Percentiles rank a stretch among this genome's conserved stretches.
Evolutionary conservation across 441 rosid species (phyloP).

Genomic region (Populus hybrid): DNA sequence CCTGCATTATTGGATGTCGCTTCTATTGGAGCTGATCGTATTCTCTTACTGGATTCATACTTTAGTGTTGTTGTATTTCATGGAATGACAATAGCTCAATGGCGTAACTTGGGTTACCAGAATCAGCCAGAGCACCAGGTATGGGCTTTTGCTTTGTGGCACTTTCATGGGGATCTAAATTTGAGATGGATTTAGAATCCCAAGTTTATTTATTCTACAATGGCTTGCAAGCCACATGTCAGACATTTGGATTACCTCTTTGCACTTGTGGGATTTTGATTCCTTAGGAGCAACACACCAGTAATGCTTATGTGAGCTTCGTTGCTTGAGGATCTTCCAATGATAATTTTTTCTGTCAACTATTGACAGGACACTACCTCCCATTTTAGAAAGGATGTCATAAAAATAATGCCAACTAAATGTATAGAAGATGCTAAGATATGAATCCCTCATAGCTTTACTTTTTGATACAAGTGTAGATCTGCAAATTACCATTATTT

Average conservation of each 20-base stretch:
- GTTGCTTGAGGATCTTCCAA: not conserved
- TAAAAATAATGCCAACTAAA: too few relatives aligned
- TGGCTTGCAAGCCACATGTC: not conserved
- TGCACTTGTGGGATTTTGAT: not conserved
- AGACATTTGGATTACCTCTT: not conserved
- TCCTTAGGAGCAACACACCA: not conserved
- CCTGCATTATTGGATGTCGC: constrained; percentile 96
- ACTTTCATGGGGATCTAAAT: not conserved
- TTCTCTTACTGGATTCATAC: constrained; percentile 90
- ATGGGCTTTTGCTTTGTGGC: not conserved
- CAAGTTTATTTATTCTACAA: not conserved
- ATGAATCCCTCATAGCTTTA: too few relatives aligned
- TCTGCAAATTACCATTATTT: too few relatives aligned
- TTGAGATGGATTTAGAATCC: constrained; percentile 8
- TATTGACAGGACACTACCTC: not conserved
- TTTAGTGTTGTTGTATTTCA: constrained; percentile 96
- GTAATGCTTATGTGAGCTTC: not conserved
- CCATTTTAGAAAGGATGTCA: not conserved
- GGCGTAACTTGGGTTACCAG: constrained; percentile 99
- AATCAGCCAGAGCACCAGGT: constrained; percentile 95
- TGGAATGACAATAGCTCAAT: constrained; percentile 99
- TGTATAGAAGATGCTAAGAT: too few relatives aligned
- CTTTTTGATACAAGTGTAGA: too few relatives aligned
- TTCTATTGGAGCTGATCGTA: constrained; percentile 89
- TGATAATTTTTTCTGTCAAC: not conserved